Evolutionary conservation across 2,329 filamentous ascomycete genomes (phyloP), one percentile per base, ranked within the genome.

Genomic region (Colletotrichum filicis): DNA sequence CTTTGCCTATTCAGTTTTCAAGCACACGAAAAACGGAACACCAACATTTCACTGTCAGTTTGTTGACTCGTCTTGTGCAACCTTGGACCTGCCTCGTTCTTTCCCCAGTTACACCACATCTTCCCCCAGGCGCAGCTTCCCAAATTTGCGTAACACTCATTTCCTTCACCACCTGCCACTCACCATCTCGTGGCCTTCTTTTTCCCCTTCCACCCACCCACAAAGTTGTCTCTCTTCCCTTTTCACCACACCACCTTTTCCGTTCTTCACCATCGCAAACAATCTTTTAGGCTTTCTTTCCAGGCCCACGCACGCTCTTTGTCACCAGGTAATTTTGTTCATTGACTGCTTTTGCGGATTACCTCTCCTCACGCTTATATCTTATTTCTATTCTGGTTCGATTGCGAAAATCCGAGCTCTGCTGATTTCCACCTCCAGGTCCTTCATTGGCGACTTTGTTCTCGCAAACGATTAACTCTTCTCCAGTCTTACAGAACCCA

Each of bases 91-190:
- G n/a, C 37, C 55, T 60, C 11, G 26, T 56, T 74, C 68, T 58
- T 46, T 58, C 63, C 55, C 59, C 35, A n/a, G 68, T 74, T 19
- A 59, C 71, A 74, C 68, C 57, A 56, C 67, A 35, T 52, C 62
- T 72, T 56, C 60, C 35, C 37, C n/a, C 61, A 67, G 30, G 61
- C 63, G 62, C 57, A 26, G 22, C 71, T 72, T 67, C 68, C 63
- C 52, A 53, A 35, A 62, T 62, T 59, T 24, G 58, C 35, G 68
- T 68, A 46, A 63, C 71, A 53, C 32, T 68, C 57, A 67, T 67
- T 72, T 66, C 68, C 37, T 35, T 42, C 30, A 24, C 62, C 30
- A 60, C 57, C 46, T 62, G 28, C 57, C 24, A 46, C 52, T 30
- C 42, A 37, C 56, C 56, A 52, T 58, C 22, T 52, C 58, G 24